Percentiles rank a stretch among this genome's conserved stretches.
Conservation (phyloP, 306 rosid genomes). For the Datisca glomerata region DNA sequence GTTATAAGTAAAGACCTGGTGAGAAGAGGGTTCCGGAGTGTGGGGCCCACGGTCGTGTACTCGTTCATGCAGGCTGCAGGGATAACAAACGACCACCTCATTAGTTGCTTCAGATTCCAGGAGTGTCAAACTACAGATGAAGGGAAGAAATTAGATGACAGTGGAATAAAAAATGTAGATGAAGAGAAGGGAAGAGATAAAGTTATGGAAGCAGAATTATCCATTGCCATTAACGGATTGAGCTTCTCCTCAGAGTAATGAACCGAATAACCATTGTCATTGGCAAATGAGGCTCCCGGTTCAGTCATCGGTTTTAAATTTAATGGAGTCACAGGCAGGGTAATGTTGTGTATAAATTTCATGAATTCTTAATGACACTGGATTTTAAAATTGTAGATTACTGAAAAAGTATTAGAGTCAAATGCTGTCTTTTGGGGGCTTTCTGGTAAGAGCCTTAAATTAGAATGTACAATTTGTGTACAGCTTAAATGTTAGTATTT, state of each 20-base stretch:
- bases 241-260: conserved; percentile 50
- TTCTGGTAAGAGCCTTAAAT: too few relatives aligned
- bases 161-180: conserved; percentile 20
- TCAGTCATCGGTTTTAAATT: too few relatives aligned
- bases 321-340: too few relatives aligned
- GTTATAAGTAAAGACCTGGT: conserved; percentile 67
- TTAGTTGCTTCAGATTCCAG: conserved; percentile 64
- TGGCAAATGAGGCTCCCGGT: neutral
- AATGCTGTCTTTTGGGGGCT: too few relatives aligned
- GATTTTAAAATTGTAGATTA: too few relatives aligned
- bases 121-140: conserved; percentile 50
- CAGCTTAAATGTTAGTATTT: too few relatives aligned
- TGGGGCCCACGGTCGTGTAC: conserved; percentile 60
- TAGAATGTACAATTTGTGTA: too few relatives aligned
- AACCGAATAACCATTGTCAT: too few relatives aligned
- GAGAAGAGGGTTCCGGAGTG: conserved; percentile 65
- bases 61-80: conserved; percentile 77
- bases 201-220: conserved; percentile 34
- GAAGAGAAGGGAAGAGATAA: conserved; percentile 22
- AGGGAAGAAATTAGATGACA: conserved; percentile 39
- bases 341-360: too few relatives aligned
- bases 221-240: conserved; percentile 44
- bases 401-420: too few relatives aligned
- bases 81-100: conserved; percentile 68
- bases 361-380: too few relatives aligned